Conservation (phyloP, 495 filamentous ascomycete species). For the Penicillium parvum region DNA sequence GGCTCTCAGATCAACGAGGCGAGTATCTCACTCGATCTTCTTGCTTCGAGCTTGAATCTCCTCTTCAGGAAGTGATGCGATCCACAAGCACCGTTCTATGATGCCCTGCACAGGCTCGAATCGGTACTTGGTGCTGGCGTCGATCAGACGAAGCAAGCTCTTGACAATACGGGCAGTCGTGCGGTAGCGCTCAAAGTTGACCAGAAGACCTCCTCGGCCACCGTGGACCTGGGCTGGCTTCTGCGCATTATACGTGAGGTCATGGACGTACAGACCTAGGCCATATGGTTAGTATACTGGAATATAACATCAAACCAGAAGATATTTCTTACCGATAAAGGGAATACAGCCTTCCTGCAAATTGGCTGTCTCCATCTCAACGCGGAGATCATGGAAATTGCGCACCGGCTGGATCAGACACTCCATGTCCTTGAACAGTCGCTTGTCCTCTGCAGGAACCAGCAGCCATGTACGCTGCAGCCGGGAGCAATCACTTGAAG, state of each 20-base stretch:
- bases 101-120: conserved; percentile 84
- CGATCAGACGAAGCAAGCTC: conserved; percentile 80
- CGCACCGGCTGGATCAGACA: conserved; percentile 76
- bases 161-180: conserved; percentile 91
- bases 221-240: conserved; percentile 67
- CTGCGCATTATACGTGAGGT: conserved; percentile 94
- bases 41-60: conserved; percentile 65
- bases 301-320: neutral
- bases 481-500: conserved; percentile 73
- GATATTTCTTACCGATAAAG: conserved; percentile 69
- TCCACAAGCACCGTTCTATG: conserved; percentile 91
- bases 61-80: conserved; percentile 80
- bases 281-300: conserved; percentile 2
- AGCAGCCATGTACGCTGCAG: conserved; percentile 77
- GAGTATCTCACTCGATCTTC: conserved; percentile 41
- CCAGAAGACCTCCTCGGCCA: conserved; percentile 60
- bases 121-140: conserved; percentile 84
- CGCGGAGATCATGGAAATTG: conserved; percentile 86
- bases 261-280: conserved; percentile 80
- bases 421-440: conserved; percentile 77
- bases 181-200: conserved; percentile 95
- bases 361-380: conserved; percentile 82
- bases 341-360: conserved; percentile 88
- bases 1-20: conserved; percentile 1
- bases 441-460: conserved; percentile 64